Conservation (phyloP, 2,329 filamentous ascomycete species). For the Tolypocladium inflatum region DNA sequence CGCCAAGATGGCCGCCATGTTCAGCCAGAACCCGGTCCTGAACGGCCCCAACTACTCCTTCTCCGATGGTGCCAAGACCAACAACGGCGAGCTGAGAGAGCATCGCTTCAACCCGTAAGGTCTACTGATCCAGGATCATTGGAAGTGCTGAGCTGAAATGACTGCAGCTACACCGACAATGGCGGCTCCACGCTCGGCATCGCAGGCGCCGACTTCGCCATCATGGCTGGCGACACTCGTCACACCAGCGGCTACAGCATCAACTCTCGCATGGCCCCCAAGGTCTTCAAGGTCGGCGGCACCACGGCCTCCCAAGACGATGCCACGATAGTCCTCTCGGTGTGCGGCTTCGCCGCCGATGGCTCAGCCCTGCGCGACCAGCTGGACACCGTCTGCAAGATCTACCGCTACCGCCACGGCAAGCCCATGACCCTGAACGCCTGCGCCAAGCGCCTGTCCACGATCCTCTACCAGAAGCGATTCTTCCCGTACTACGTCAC, state of each 20-base stretch:
- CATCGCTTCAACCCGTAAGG: conserved; percentile 89
- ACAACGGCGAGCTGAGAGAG: conserved; percentile 49
- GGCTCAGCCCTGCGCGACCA: conserved; percentile 89
- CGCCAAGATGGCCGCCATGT: conserved; percentile 52
- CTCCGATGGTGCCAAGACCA: conserved; percentile 47
- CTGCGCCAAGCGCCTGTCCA: conserved; percentile 88
- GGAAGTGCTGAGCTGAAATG: conserved; percentile 1
- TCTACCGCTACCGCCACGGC: conserved; percentile 97
- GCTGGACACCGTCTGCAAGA: conserved; percentile 90
- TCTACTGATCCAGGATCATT: no score
- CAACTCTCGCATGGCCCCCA: conserved; percentile 91
- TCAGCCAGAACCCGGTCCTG: conserved; percentile 60
- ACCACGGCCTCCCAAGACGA: conserved; percentile 78
- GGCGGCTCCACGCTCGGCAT: conserved; percentile 95
- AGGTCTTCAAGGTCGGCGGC: conserved; percentile 95
- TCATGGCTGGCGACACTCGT: conserved; percentile 94
- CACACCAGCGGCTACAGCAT: conserved; percentile 96
- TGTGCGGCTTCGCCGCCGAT: conserved; percentile 93
- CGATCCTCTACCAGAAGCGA: conserved; percentile 92
- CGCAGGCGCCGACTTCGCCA: conserved; percentile 85
- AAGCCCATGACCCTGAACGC: conserved; percentile 93
- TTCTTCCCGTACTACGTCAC: conserved; percentile 99
- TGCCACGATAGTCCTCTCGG: conserved; percentile 79
- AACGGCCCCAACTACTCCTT: conserved; percentile 63
- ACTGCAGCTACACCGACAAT: conserved; percentile 83